Percentiles rank a stretch among this genome's conserved stretches.
Evolutionary conservation across 495 filamentous ascomycete genomes (phyloP).

Genomic region (Neurospora pannonica): DNA sequence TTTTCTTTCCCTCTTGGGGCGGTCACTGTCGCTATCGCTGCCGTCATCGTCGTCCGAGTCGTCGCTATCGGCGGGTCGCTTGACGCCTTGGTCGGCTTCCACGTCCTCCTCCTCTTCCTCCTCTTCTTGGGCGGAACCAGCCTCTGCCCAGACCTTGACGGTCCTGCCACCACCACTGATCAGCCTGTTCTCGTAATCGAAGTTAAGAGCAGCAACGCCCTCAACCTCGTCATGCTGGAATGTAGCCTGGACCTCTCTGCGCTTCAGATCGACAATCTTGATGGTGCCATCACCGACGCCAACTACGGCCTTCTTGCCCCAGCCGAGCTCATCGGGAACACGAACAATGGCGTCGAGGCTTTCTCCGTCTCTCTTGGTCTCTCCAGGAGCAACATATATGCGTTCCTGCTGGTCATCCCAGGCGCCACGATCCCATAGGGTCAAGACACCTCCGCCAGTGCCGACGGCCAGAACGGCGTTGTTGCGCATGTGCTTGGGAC

Average conservation of each 20-base stretch:
- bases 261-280: conserved; percentile 35
- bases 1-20: conserved; percentile 31
- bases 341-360: conserved; percentile 61
- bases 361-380: conserved; percentile 50
- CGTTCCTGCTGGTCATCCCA: conserved; percentile 95
- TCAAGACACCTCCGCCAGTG: conserved; percentile 67
- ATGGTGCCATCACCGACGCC: conserved; percentile 65
- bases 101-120: conserved; percentile 36
- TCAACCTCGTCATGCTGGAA: conserved; percentile 77
- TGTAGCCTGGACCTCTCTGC: conserved; percentile 29
- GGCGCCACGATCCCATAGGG: conserved; percentile 83
- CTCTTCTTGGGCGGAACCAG: conserved; percentile 30
- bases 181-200: conserved; percentile 75
- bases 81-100: conserved; percentile 36
- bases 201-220: conserved; percentile 65
- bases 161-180: conserved; percentile 75
- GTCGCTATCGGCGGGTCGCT: conserved; percentile 31
- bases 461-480: conserved; percentile 75
- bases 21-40: conserved; percentile 34
- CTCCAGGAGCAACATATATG: conserved; percentile 58
- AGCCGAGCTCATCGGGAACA: conserved; percentile 54
- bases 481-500: conserved; percentile 48
- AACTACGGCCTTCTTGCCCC: conserved; percentile 59
- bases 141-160: conserved; percentile 71
- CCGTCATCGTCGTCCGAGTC: conserved; percentile 26